phyloP scores from a whole-genome alignment of 345 rosid species.

The Eucalyptus decipiens region DNA sequence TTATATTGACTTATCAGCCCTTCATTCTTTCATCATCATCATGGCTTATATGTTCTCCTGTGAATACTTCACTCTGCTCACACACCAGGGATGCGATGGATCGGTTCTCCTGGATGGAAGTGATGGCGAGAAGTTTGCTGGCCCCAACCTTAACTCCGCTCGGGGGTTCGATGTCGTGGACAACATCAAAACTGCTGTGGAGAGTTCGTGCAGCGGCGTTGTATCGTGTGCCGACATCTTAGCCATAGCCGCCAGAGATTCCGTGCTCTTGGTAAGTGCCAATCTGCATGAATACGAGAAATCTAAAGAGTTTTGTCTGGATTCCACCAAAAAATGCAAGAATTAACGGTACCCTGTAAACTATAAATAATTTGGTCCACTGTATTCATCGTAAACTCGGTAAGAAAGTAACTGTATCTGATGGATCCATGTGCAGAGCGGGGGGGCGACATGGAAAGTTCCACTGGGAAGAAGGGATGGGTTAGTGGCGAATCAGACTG shows the following conservation, averaged over 20 bases:
- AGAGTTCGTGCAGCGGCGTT: slow-evolving; percentile 52
- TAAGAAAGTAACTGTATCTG: background rate
- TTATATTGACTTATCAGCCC: background rate
- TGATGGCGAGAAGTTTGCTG: slow-evolving; percentile 35
- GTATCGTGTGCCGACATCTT: slow-evolving; percentile 74
- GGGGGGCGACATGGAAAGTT: slow-evolving; percentile 73
- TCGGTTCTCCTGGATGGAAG: slow-evolving; percentile 50
- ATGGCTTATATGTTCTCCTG: background rate
- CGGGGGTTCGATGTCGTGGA: slow-evolving; percentile 60
- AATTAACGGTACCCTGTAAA: background rate
- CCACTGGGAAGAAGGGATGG: slow-evolving; percentile 73
- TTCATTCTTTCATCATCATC: background rate
- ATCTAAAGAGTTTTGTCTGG: background rate
- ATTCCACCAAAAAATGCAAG: background rate
- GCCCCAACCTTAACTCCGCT: slow-evolving; percentile 35
- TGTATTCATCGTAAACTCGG: background rate
- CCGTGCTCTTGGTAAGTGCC: slow-evolving; percentile 45
- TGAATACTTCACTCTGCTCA: background rate
- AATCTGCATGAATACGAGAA: background rate
- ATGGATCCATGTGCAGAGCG: slow-evolving; percentile 33
- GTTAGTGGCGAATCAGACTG: slow-evolving; percentile 38
- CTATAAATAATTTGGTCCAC: background rate
- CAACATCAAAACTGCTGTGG: slow-evolving; percentile 54
- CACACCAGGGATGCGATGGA: slow-evolving; percentile 32
- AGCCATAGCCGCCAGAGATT: slow-evolving; percentile 64